These are phyloP conservation scores for Pseudogymnoascus sp. DNA, from an alignment of 2,329 filamentous ascomycete genomes.

Conservation along the genomic window DNA sequence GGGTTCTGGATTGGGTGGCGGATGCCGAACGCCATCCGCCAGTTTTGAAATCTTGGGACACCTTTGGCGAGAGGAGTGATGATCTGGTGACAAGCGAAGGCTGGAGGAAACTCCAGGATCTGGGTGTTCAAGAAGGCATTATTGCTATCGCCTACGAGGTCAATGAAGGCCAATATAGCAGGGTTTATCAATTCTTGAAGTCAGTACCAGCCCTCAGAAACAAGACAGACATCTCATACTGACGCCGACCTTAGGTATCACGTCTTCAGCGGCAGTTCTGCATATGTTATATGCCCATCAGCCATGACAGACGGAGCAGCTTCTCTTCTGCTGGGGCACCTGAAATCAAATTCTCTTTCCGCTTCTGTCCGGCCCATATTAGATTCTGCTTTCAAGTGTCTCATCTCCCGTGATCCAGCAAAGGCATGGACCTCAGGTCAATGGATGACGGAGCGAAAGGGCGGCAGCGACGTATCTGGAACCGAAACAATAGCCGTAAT, in stretches of 20 bases:
- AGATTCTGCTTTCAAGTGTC: conserved; percentile 43
- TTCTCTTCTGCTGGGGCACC: conserved; percentile 40
- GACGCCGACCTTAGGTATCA: conserved; percentile 8
- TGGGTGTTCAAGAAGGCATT: conserved; percentile 49
- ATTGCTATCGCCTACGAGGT: conserved; percentile 18
- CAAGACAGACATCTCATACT: conserved; percentile 13
- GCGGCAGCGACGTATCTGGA: conserved; percentile 61
- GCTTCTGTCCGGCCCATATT: conserved; percentile 36
- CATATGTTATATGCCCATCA: conserved; percentile 45
- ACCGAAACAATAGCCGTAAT: conserved; percentile 56
- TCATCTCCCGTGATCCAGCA: conserved; percentile 44
- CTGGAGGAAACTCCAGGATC: conserved; percentile 55
- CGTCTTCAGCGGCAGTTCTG: neutral
- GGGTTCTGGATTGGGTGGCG: conserved; percentile 49
- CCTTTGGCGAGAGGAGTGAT: conserved; percentile 52
- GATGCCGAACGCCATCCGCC: conserved; percentile 57
- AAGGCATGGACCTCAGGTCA: conserved; percentile 65
- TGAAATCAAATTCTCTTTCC: conserved; percentile 27
- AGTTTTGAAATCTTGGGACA: conserved; percentile 42
- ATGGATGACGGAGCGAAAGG: conserved; percentile 69
- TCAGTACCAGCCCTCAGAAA: conserved; percentile 18
- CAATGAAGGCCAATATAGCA: conserved; percentile 41
- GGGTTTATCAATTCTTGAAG: conserved; percentile 53
- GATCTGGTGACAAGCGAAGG: conserved; percentile 58
- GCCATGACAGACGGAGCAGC: conserved; percentile 61